phyloP scores from a whole-genome alignment of 441 rosid genomes.

The Populus hybrid region DNA sequence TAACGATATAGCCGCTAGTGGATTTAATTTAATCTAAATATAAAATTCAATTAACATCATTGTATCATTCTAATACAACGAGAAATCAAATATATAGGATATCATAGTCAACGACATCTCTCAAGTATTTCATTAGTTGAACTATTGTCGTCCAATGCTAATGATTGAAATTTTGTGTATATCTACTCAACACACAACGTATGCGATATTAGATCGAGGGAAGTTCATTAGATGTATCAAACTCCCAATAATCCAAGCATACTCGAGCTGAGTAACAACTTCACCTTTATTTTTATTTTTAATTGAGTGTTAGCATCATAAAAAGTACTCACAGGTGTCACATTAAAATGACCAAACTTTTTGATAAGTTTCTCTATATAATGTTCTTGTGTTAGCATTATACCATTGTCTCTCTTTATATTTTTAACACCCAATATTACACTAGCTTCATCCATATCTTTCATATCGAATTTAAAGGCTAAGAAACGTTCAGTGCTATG shows the following conservation, averaged over 20 bases:
- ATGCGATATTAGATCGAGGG: background rate
- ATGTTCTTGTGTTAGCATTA: too few relatives aligned
- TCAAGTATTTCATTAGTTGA: background rate
- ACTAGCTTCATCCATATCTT: background rate
- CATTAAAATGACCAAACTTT: too few relatives aligned
- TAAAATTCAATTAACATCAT: background rate
- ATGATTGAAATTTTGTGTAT: conserved; percentile 1
- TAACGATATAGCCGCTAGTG: background rate
- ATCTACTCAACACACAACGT: background rate
- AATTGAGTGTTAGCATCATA: too few relatives aligned
- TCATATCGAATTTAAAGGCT: background rate
- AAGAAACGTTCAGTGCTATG: too few relatives aligned
- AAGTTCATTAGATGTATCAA: too few relatives aligned
- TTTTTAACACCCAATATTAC: too few relatives aligned
- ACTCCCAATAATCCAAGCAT: too few relatives aligned
- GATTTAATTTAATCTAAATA: background rate
- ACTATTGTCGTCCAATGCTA: background rate
- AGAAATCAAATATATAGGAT: background rate
- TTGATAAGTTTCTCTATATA: too few relatives aligned
- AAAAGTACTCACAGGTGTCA: too few relatives aligned
- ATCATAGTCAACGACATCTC: conserved; percentile 3
- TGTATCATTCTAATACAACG: background rate
- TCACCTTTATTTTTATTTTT: too few relatives aligned
- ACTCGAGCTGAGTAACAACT: too few relatives aligned
- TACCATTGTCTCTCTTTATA: too few relatives aligned